These are phyloP conservation scores for Trichosporon asahii DNA, from an alignment of 1,284 basidiomycete genomes.

Conservation along the genomic window DNA sequence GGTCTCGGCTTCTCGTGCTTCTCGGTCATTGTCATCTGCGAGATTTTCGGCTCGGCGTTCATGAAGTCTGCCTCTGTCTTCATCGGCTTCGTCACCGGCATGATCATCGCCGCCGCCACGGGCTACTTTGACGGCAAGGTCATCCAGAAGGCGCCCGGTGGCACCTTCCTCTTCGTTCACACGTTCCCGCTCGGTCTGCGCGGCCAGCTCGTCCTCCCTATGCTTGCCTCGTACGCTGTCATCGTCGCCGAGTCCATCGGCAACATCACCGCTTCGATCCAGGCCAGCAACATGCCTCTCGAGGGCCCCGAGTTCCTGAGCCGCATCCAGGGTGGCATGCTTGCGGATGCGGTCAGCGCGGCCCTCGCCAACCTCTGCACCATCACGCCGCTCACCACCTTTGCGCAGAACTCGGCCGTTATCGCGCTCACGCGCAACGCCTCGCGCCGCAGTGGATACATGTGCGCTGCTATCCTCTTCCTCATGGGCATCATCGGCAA, in stretches of 20 bases:
- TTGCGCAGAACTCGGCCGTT: slow-evolving; percentile 39
- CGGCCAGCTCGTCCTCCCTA: slow-evolving; percentile 35
- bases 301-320: slow-evolving; percentile 29
- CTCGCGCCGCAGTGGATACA: slow-evolving; percentile 30
- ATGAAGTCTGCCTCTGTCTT: slow-evolving; percentile 37
- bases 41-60: slow-evolving; percentile 38
- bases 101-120: slow-evolving; percentile 36
- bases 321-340: slow-evolving; percentile 36
- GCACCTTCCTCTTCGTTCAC: slow-evolving; percentile 33
- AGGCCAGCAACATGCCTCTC: slow-evolving; percentile 30
- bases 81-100: slow-evolving; percentile 34
- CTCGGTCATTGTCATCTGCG: slow-evolving; percentile 22
- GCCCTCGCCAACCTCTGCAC: slow-evolving; percentile 34
- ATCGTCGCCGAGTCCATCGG: slow-evolving; percentile 37
- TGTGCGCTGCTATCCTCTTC: slow-evolving; percentile 35
- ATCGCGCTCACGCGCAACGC: slow-evolving; percentile 39
- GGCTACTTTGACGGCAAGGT: slow-evolving; percentile 31
- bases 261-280: slow-evolving; percentile 32
- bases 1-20: slow-evolving; percentile 34
- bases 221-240: slow-evolving; percentile 35
- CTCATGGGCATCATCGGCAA: slow-evolving; percentile 37
- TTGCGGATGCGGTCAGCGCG: slow-evolving; percentile 34
- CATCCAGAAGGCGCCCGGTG: slow-evolving; percentile 29
- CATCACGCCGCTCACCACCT: slow-evolving; percentile 35
- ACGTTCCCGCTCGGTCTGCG: slow-evolving; percentile 29